Evolutionary conservation across 129 eudicot genomes (phyloP).

Genomic region (Artemisia argyi): DNA sequence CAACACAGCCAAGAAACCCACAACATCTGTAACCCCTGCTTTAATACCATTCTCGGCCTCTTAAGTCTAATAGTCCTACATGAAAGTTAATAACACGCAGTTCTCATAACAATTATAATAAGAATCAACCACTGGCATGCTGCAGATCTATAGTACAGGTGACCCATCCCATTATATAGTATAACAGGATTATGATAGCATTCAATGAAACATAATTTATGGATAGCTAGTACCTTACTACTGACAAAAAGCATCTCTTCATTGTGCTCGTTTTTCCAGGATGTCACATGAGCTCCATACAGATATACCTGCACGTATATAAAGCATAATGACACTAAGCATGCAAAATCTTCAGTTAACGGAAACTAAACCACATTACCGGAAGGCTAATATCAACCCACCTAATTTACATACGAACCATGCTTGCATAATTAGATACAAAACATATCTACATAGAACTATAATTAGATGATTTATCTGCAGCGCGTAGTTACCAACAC

Average conservation of each 20-base stretch:
- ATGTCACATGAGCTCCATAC: conserved; percentile 87
- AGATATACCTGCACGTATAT: conserved; percentile 58
- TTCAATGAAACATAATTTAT: neutral
- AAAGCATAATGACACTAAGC: neutral
- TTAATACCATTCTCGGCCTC: conserved; percentile 11
- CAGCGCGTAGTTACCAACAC: neutral
- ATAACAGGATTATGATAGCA: neutral
- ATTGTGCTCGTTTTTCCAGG: conserved; percentile 87
- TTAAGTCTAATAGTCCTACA: conserved; percentile 1
- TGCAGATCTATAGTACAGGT: neutral
- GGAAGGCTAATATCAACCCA: neutral
- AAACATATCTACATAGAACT: neutral
- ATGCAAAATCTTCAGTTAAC: neutral
- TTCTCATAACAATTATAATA: neutral
- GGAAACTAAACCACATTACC: neutral
- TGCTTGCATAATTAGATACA: neutral
- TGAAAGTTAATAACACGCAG: neutral
- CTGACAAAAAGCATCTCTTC: conserved; percentile 91
- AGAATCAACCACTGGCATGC: neutral
- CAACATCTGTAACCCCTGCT: neutral
- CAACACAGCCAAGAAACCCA: conserved; percentile 2
- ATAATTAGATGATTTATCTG: too few species aligned
- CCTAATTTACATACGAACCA: neutral
- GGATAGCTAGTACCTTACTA: conserved; percentile 55
- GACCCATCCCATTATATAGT: neutral